These are phyloP conservation scores for Austroboletus eburneus DNA, from an alignment of 768 basidiomycete species.

Conservation along the genomic window DNA sequence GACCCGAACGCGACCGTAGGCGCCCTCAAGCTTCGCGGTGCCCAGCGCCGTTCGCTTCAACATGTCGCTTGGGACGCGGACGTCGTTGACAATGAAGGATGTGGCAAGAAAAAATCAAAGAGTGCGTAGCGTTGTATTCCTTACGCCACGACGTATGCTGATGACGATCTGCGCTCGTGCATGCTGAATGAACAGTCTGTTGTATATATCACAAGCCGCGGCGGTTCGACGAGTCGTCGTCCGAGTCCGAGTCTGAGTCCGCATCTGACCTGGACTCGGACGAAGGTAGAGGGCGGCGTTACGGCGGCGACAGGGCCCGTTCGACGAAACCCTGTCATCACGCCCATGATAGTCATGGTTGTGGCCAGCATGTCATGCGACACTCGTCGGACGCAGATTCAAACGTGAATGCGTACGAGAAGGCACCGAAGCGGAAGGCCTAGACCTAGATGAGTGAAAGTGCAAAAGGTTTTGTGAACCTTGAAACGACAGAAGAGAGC, in stretches of 20 bases:
- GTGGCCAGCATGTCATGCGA: constrained; percentile 10
- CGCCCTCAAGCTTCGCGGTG: constrained; percentile 58
- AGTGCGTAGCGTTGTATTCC: constrained; percentile 48
- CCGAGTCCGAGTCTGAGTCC: constrained; percentile 51
- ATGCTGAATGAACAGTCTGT: constrained; percentile 57
- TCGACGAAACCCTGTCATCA: constrained; percentile 5
- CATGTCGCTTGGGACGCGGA: constrained; percentile 81
- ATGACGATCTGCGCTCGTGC: neutral
- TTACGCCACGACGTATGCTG: neutral
- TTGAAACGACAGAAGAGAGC: too few relatives aligned
- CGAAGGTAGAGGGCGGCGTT: neutral
- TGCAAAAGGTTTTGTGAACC: too few relatives aligned
- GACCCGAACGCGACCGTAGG: constrained; percentile 35
- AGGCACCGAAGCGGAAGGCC: constrained; percentile 25
- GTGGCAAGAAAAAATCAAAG: constrained; percentile 89
- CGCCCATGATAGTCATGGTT: constrained; percentile 6
- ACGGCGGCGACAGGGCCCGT: constrained; percentile 10
- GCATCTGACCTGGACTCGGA: constrained; percentile 29
- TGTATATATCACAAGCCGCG: constrained; percentile 90
- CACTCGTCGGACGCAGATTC: constrained; percentile 12
- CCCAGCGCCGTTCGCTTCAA: constrained; percentile 39
- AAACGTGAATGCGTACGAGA: constrained; percentile 51
- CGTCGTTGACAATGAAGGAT: constrained; percentile 87
- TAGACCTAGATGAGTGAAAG: constrained; percentile 10
- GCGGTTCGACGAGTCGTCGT: constrained; percentile 78